Base-by-base conservation (phyloP, 1,284 basidiomycete species). In the Boletus sp. region DNA sequence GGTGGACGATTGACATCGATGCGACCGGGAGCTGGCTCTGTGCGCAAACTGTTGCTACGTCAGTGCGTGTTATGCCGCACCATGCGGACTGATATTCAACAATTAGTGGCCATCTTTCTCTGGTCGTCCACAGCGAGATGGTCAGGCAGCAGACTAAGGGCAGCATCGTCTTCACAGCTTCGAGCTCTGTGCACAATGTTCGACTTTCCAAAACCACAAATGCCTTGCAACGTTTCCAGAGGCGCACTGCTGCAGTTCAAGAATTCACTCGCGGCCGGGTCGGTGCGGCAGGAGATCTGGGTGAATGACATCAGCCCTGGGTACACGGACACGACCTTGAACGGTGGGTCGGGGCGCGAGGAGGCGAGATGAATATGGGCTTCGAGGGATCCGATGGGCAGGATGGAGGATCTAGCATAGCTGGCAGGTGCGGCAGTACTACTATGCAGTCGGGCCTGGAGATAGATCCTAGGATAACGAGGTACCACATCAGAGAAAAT, bases 251-350 rank as follows among this genome's bases (percentile, higher is more conserved):
- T 65, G 36, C 56, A 55, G 27, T 56, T 62, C 35, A 57, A 53
- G 32, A 53, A 44, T 27, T 54, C 51, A 10, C 51, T 62, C 5
- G 71, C 71, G 6, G 70, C 70, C 0, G 72, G 75, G 53, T 73
- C 71, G 71, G 67, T 66, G 2, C 53, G 58, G 6, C 60, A 73
- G 48, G 71, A 71, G 1, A 71, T 74, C 32, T 65, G 69, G 4
- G 72, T 72, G 29, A 75, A 73, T 46, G 70, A 64, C 25, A 65
- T 75, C 30, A 69, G 67, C 38, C 71, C 72, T 8, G 72, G 73
- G n/a, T 73, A 72, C 51, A 72, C 72, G 67, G 68, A 73, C 46
- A 74, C 72, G 2, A 61, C 67, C 34, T 57, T 73, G 55, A 75
- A 72, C 27, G 59, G 66, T 35, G 68, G 66, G 8, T 57, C 62